These are phyloP conservation scores for Saccharomyces hybrid DNA, from an alignment of 1,139 yeast genomes.

Conservation along the genomic window DNA sequence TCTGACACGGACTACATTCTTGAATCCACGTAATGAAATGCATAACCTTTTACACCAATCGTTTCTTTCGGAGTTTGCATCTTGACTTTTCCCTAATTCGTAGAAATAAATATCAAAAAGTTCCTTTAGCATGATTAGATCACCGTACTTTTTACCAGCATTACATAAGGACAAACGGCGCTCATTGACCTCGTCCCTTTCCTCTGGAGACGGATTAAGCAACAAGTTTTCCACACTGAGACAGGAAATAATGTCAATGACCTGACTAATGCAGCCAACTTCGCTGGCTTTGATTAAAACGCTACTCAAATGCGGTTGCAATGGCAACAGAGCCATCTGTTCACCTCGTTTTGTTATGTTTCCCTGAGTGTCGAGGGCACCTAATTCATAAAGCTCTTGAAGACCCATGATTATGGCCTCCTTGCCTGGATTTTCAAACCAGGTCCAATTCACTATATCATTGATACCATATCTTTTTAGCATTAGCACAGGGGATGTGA, in stretches of 20 bases:
- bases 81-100: slow-evolving; percentile 39
- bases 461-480: slow-evolving; percentile 76
- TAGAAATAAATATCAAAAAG: slow-evolving; percentile 54
- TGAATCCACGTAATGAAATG: slow-evolving; percentile 71
- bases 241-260: slow-evolving; percentile 85
- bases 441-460: slow-evolving; percentile 77
- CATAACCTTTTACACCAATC: slow-evolving; percentile 80
- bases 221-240: slow-evolving; percentile 85
- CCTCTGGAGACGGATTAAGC: slow-evolving; percentile 69
- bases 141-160: slow-evolving; percentile 68
- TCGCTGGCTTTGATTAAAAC: slow-evolving; percentile 68
- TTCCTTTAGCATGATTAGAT: slow-evolving; percentile 75
- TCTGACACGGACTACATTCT: slow-evolving; percentile 67
- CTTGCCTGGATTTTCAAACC: slow-evolving; percentile 87
- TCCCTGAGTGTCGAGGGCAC: slow-evolving; percentile 73
- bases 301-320: slow-evolving; percentile 87
- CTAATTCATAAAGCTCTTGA: slow-evolving; percentile 65
- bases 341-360: slow-evolving; percentile 67
- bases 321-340: slow-evolving; percentile 81
- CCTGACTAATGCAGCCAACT: slow-evolving; percentile 50
- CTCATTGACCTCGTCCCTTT: slow-evolving; percentile 66
- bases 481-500: slow-evolving; percentile 74
- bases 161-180: slow-evolving; percentile 57
- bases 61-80: slow-evolving; percentile 35
- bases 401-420: slow-evolving; percentile 74